phyloP scores from a whole-genome alignment of 169 alveolate species.

The Cryptosporidium parvum region DNA sequence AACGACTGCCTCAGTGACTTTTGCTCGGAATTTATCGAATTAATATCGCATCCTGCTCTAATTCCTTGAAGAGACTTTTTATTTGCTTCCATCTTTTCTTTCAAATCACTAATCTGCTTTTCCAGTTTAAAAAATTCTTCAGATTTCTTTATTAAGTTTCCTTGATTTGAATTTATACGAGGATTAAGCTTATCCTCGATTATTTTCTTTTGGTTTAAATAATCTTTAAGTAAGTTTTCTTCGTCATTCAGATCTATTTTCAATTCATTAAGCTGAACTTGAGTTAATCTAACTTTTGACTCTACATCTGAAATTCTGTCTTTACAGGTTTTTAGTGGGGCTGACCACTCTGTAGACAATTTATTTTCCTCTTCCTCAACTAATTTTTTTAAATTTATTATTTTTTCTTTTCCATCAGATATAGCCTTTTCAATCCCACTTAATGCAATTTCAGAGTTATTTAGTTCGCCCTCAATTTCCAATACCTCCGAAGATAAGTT shows the following conservation, averaged over 20 bases:
- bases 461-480: conserved; percentile 79
- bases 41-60: conserved; percentile 68
- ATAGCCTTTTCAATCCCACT: conserved; percentile 78
- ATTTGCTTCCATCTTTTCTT: conserved; percentile 14
- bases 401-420: neutral
- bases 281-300: conserved; percentile 56
- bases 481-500: conserved; percentile 70
- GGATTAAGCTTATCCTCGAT: conserved; percentile 9
- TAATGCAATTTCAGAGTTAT: conserved; percentile 77
- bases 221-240: conserved; percentile 21
- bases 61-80: conserved; percentile 49
- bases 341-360: conserved; percentile 54
- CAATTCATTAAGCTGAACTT: conserved; percentile 57
- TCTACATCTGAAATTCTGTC: conserved; percentile 43
- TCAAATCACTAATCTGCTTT: conserved; percentile 26
- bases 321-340: conserved; percentile 43
- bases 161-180: conserved; percentile 71
- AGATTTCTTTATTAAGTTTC: conserved; percentile 74
- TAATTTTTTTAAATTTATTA: conserved; percentile 9
- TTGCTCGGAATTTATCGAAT: conserved; percentile 67
- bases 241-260: conserved; percentile 33
- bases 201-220: neutral
- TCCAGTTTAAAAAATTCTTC: conserved; percentile 72
- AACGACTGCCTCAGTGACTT: conserved; percentile 69
- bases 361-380: conserved; percentile 63